Percentiles rank a stretch among this genome's conserved stretches.
Conservation (phyloP, 768 basidiomycete species). For the Scleroderma citrinum region DNA sequence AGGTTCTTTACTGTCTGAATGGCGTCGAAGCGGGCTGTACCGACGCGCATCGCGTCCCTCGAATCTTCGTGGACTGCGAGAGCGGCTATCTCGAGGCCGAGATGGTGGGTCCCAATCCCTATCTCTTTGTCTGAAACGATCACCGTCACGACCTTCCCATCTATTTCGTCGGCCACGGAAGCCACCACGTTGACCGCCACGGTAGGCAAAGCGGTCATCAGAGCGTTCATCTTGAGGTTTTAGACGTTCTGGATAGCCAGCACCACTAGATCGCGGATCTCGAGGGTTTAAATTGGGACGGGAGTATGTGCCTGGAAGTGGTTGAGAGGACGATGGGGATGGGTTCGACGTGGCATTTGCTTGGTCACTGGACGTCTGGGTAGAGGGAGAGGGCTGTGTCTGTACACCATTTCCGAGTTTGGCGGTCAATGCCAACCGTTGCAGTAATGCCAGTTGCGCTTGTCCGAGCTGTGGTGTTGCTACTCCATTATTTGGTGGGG, state of each 20-base stretch:
- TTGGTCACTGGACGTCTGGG: conserved; percentile 19
- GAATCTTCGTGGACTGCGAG: conserved; percentile 67
- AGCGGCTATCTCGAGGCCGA: conserved; percentile 57
- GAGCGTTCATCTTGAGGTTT: conserved; percentile 42
- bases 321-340: conserved; percentile 7
- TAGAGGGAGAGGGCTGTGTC: conserved; percentile 19
- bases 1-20: conserved; percentile 27
- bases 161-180: conserved; percentile 55
- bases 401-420: conserved; percentile 31
- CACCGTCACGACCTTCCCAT: conserved; percentile 53
- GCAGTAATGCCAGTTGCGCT: conserved; percentile 64
- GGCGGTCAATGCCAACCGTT: conserved; percentile 68
- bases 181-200: conserved; percentile 51
- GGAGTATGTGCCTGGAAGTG: conserved; percentile 1
- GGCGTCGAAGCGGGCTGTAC: conserved; percentile 56
- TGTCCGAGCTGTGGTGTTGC: conserved; percentile 39
- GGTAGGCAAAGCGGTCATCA: conserved; percentile 44
- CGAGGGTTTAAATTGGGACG: conserved; percentile 23
- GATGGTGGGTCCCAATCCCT: conserved; percentile 32
- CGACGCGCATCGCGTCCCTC: conserved; percentile 44
- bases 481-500: conserved; percentile 45
- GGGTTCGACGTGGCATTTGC: conserved; percentile 14
- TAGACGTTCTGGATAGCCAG: conserved; percentile 34
- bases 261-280: conserved; percentile 33
- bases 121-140: conserved; percentile 42